Percentiles rank a stretch among this genome's conserved stretches.
These are phyloP conservation scores for Lentinula raphanica DNA, from an alignment of 768 basidiomycete species.

Conservation along the genomic window DNA sequence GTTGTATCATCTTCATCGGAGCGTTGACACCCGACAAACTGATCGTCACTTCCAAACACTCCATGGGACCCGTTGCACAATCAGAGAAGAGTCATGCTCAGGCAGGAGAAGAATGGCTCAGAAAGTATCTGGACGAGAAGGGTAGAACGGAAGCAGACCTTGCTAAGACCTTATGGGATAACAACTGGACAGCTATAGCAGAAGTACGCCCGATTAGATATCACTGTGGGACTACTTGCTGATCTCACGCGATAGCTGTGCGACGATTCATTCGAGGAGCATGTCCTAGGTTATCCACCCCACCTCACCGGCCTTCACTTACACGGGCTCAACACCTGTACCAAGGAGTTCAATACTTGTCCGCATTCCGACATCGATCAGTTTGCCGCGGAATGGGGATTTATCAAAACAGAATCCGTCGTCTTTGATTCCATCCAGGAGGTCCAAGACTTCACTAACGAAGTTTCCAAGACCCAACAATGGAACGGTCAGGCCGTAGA, in stretches of 20 bases:
- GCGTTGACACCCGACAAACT: conserved; percentile 72
- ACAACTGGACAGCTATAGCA: conserved; percentile 84
- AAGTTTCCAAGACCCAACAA: conserved; percentile 57
- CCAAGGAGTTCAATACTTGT: conserved; percentile 65
- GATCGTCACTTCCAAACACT: conserved; percentile 89
- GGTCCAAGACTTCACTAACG: conserved; percentile 69
- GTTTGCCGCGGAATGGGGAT: conserved; percentile 89
- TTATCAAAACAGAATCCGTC: conserved; percentile 70
- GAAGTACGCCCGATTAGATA: conserved; percentile 52
- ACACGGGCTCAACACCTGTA: conserved; percentile 80
- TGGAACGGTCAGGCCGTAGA: conserved; percentile 87
- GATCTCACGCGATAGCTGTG: conserved; percentile 64
- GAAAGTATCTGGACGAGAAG: conserved; percentile 52
- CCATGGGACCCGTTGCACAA: conserved; percentile 55
- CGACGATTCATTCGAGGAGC: conserved; percentile 96
- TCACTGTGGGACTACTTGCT: background rate
- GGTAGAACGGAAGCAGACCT: conserved; percentile 71
- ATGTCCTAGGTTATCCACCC: conserved; percentile 79
- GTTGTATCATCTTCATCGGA: conserved; percentile 94
- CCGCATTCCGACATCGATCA: conserved; percentile 60
- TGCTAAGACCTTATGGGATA: conserved; percentile 69
- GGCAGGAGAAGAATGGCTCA: conserved; percentile 81
- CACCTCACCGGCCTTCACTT: conserved; percentile 88
- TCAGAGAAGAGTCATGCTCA: conserved; percentile 63
- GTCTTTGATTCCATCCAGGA: conserved; percentile 55